Evolutionary conservation across 139 green algal genomes (phyloP), one percentile per base, ranked within the genome.

Genomic region (Diplosphaera chodatii): DNA sequence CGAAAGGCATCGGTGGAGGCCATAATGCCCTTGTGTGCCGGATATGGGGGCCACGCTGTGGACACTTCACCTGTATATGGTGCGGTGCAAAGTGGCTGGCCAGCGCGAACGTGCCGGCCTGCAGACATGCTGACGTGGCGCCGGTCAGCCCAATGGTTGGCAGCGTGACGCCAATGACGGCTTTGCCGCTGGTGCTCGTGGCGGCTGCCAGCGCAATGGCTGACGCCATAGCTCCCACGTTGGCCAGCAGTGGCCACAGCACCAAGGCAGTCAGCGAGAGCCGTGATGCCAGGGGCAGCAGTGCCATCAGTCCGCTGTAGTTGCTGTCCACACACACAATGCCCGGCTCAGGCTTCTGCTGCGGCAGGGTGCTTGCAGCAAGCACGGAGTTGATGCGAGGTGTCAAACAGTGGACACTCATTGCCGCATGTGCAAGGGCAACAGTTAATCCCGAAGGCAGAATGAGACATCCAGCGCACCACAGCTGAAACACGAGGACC

Each of bases 31-130:
- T n/a, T n/a, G n/a, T n/a, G n/a, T n/a, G n/a, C n/a, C n/a, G n/a
- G n/a, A n/a, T n/a, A n/a, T n/a, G n/a, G n/a, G n/a, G n/a, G n/a
- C n/a, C n/a, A n/a, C n/a, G n/a, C n/a, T n/a, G n/a, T n/a, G n/a
- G n/a, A 20, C 13, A 29, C n/a, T 68, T 4, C 27, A 75, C 74
- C 74, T 82, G 77, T 10, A 78, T 76, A 67, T 80, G 75, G 3
- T 75, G 72, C 10, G 78, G 78, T 21, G 74, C 70, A 62, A 77
- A 78, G 68, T 75, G 31, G 41, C 68, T 69, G 30, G 78, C 78
- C 28, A 84, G 64, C 28, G 72, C 78, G 22, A 81, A 78, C 23
- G 78, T 28, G 32, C 78, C 78, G 13, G 64, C 78, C 63, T 76
- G 68, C 37, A 81, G 66, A 40, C 66, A 70, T 15, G 59, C 67